Evolutionary conservation across 2,329 filamentous ascomycete genomes (phyloP).

Genomic region (Grosmannia clavigera): DNA sequence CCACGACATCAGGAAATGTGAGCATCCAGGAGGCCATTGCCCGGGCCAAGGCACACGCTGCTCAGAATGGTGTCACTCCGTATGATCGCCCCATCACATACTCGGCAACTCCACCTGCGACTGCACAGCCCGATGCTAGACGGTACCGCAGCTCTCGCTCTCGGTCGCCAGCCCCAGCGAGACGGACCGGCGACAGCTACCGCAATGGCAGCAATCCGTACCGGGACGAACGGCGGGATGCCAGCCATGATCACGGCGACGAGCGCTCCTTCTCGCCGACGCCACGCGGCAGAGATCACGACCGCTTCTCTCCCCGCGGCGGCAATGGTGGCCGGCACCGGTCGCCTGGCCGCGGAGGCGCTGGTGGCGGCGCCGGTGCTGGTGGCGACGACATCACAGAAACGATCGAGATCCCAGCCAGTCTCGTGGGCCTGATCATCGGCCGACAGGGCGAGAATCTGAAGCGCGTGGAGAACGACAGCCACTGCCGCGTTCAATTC

Average conservation of each 20-base stretch:
- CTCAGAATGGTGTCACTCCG: slow-evolving; percentile 59
- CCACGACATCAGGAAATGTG: slow-evolving; percentile 67
- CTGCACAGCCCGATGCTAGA: slow-evolving; percentile 25
- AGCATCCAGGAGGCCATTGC: slow-evolving; percentile 77
- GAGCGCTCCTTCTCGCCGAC: slow-evolving; percentile 18
- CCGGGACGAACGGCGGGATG: slow-evolving; percentile 37
- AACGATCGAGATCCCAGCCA: slow-evolving; percentile 76
- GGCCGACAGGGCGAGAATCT: slow-evolving; percentile 84
- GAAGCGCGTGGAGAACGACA: slow-evolving; percentile 71
- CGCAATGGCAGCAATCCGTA: slow-evolving; percentile 37
- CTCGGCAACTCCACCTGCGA: slow-evolving; percentile 21
- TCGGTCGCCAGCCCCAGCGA: slow-evolving; percentile 50
- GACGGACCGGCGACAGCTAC: slow-evolving; percentile 49
- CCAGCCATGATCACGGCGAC: slow-evolving; percentile 32
- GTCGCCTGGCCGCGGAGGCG: slow-evolving; percentile 1
- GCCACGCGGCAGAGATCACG: slow-evolving; percentile 27
- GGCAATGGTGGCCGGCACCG: slow-evolving; percentile 26
- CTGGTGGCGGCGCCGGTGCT: slow-evolving; percentile 6
- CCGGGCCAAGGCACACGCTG: slow-evolving; percentile 70
- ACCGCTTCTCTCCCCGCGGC: slow-evolving; percentile 42
- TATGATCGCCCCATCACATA: slow-evolving; percentile 46
- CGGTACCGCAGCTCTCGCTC: slow-evolving; percentile 57
- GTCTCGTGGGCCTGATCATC: slow-evolving; percentile 80
- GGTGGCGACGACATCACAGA: slow-evolving; percentile 55
- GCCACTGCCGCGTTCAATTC: slow-evolving; percentile 77